phyloP scores from a whole-genome alignment of 2,329 filamentous ascomycete species.

The Hirsutella rhossiliensis region DNA sequence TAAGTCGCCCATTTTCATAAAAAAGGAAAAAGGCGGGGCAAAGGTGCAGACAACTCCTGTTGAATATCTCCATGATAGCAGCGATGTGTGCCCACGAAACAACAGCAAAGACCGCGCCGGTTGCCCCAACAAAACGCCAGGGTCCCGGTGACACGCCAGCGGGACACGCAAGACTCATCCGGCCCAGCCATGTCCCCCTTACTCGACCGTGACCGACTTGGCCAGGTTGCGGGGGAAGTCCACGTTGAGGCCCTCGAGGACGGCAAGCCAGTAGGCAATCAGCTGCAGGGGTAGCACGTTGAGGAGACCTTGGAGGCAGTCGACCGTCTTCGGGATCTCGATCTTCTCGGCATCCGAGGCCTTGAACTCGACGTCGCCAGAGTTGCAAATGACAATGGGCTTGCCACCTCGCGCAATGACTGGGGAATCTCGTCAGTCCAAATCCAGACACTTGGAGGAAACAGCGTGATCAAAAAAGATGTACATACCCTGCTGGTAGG shows the following conservation, averaged over 20 bases:
- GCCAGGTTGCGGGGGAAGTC: slow-evolving; percentile 98
- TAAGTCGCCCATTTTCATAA: not conserved
- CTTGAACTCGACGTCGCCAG: slow-evolving; percentile 78
- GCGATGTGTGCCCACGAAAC: not conserved
- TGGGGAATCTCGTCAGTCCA: slow-evolving; percentile 18
- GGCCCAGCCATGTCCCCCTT: slow-evolving; percentile 22
- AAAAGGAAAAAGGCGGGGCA: not conserved
- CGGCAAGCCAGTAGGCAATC: slow-evolving; percentile 97
- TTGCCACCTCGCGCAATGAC: slow-evolving; percentile 93
- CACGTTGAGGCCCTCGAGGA: slow-evolving; percentile 90
- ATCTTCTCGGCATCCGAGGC: slow-evolving; percentile 87
- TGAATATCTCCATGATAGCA: slow-evolving; percentile 4
- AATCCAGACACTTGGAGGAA: slow-evolving; percentile 3
- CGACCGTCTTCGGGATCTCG: slow-evolving; percentile 90
- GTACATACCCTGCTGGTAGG: slow-evolving; percentile 81
- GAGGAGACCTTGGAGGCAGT: slow-evolving; percentile 88
- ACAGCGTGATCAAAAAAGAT: not conserved
- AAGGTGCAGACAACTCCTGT: slow-evolving; percentile 8
- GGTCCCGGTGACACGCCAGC: slow-evolving; percentile 2
- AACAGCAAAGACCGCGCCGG: not conserved
- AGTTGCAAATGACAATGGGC: slow-evolving; percentile 98
- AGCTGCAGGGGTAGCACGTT: slow-evolving; percentile 97
- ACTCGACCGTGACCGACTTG: slow-evolving; percentile 98
- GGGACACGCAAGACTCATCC: slow-evolving; percentile 3
- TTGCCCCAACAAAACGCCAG: slow-evolving; percentile 2